Evolutionary conservation across 2,329 filamentous ascomycete species (phyloP).

Genomic region (Aspergillus quadrilineatus): DNA sequence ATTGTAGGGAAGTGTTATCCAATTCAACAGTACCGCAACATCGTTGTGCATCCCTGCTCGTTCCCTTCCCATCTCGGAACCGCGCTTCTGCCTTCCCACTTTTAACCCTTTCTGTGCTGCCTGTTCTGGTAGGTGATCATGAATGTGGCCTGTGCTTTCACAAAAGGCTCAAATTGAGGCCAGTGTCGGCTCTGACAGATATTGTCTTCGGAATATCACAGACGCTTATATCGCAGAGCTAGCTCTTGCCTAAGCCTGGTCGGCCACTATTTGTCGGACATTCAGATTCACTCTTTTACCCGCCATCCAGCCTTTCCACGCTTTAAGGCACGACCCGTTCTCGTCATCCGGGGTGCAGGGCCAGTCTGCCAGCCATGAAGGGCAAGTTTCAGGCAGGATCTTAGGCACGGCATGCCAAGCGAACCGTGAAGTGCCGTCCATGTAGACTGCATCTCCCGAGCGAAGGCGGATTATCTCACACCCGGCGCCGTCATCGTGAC

Average conservation of each 20-base stretch:
- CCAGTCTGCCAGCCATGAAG: constrained; percentile 71
- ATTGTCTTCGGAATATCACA: background rate
- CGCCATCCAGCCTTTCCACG: constrained; percentile 84
- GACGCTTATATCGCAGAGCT: background rate
- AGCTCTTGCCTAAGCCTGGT: background rate
- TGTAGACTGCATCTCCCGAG: constrained; percentile 87
- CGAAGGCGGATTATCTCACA: constrained; percentile 62
- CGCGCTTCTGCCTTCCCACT: too few species aligned
- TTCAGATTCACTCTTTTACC: constrained; percentile 89
- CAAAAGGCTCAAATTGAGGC: too few species aligned
- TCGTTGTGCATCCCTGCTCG: too few species aligned
- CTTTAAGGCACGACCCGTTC: constrained; percentile 50
- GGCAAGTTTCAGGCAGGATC: constrained; percentile 76
- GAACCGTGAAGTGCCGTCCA: constrained; percentile 77
- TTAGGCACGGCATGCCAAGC: constrained; percentile 96
- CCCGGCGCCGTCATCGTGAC: constrained; percentile 55
- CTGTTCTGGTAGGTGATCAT: too few species aligned
- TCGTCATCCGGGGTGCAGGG: constrained; percentile 52
- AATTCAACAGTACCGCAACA: too few species aligned
- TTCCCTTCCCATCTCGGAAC: too few species aligned
- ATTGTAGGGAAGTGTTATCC: too few species aligned
- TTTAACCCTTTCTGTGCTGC: too few species aligned
- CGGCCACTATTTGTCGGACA: constrained; percentile 72
- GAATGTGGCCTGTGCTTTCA: too few species aligned
- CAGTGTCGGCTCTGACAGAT: too few species aligned